Evolutionary conservation across 2,329 filamentous ascomycete genomes (phyloP).

Genomic region (Fusarium nematophilum): DNA sequence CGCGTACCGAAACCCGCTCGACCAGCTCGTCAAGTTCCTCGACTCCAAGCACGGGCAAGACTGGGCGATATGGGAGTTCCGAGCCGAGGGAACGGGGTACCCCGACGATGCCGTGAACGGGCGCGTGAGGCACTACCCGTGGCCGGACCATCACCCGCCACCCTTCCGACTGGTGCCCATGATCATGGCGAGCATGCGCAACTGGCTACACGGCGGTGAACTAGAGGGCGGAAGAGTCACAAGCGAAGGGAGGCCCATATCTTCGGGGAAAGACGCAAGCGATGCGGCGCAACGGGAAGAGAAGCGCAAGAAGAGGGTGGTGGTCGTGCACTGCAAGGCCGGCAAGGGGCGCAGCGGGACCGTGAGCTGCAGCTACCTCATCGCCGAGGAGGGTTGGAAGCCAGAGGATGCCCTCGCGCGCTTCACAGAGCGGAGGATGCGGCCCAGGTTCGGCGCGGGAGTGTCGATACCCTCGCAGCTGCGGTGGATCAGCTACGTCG

Average conservation of each 20-base stretch:
- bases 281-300: conserved; percentile 47
- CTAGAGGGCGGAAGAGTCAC: conserved; percentile 43
- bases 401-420: conserved; percentile 63
- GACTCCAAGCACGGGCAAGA: conserved; percentile 83
- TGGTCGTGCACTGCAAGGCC: conserved; percentile 96
- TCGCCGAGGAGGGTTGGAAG: conserved; percentile 80
- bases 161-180: conserved; percentile 89
- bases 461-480: conserved; percentile 94
- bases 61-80: conserved; percentile 98
- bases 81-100: conserved; percentile 95
- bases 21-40: conserved; percentile 87
- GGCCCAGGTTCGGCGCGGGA: conserved; percentile 86
- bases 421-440: conserved; percentile 87
- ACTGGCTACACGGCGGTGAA: conserved; percentile 76
- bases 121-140: conserved; percentile 90
- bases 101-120: conserved; percentile 89
- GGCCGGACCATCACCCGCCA: conserved; percentile 96
- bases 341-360: conserved; percentile 95
- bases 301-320: conserved; percentile 68
- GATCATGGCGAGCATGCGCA: conserved; percentile 92
- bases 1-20: conserved; percentile 93
- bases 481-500: conserved; percentile 88
- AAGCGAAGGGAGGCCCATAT: conserved; percentile 27
- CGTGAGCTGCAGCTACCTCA: conserved; percentile 87
- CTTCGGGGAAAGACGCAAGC: conserved; percentile 18